These are phyloP conservation scores for Calonectria henricotiae DNA, from an alignment of 2,329 filamentous ascomycete genomes.

Conservation along the genomic window DNA sequence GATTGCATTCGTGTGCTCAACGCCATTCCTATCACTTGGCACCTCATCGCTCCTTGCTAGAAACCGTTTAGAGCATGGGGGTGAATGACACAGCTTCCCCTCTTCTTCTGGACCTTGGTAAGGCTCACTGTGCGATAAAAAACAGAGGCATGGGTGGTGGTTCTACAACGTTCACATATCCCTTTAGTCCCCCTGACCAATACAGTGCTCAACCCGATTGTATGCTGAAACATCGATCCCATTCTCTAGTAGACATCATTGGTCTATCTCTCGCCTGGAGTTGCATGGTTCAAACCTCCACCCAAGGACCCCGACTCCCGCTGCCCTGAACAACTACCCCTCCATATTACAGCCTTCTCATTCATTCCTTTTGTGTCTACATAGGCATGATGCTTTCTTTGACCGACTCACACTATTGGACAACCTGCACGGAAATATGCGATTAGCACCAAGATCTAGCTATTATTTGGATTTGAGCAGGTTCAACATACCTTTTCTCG, in stretches of 20 bases:
- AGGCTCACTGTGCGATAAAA: background rate
- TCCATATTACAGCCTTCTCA: constrained; percentile 48
- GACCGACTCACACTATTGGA: constrained; percentile 53
- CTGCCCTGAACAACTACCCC: constrained; percentile 42
- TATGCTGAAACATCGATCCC: constrained; percentile 36
- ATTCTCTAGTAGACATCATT: constrained; percentile 52
- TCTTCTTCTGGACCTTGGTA: background rate
- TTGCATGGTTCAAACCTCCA: constrained; percentile 41
- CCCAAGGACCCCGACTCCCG: constrained; percentile 47
- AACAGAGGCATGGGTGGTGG: background rate
- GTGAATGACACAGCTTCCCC: background rate
- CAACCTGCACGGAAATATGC: constrained; percentile 52
- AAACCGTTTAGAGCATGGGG: background rate
- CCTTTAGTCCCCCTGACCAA: too few species aligned
- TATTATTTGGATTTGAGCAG: constrained; percentile 11
- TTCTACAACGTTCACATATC: background rate
- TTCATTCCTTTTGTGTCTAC: constrained; percentile 42
- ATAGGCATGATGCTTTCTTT: constrained; percentile 36
- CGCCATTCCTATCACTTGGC: background rate
- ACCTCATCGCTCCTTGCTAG: background rate
- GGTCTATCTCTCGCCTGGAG: constrained; percentile 40
- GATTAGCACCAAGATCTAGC: constrained; percentile 38
- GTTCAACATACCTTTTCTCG: constrained; percentile 86
- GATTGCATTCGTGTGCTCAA: background rate
- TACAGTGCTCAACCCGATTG: background rate